Percentiles rank a stretch among this genome's conserved stretches.
phyloP scores from a whole-genome alignment of 2,329 filamentous ascomycete species.

The Mycosphaerella sp. region DNA sequence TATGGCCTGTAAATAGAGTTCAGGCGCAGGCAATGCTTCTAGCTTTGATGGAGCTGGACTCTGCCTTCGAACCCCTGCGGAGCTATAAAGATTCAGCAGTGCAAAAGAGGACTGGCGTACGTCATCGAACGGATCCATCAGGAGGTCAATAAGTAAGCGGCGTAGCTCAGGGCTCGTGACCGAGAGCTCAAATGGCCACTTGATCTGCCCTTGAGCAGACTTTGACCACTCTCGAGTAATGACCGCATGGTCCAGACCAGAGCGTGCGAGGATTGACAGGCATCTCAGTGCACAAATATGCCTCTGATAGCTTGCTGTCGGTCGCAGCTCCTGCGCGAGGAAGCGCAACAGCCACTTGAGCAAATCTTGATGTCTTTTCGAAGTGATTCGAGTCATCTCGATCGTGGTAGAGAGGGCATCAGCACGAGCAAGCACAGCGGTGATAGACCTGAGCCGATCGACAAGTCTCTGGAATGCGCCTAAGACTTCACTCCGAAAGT shows the following conservation, averaged over 20 bases:
- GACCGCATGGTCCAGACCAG: constrained; percentile 56
- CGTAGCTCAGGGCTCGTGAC: constrained; percentile 44
- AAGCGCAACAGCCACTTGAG: constrained; percentile 70
- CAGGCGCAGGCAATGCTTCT: neutral
- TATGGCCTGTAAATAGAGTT: neutral
- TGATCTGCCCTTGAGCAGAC: constrained; percentile 43
- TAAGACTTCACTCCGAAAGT: constrained; percentile 75
- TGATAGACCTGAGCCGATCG: constrained; percentile 64
- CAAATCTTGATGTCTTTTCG: constrained; percentile 44
- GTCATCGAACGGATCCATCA: constrained; percentile 90
- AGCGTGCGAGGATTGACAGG: constrained; percentile 59
- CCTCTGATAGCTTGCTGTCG: constrained; percentile 82
- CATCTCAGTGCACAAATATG: constrained; percentile 76
- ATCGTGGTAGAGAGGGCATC: neutral
- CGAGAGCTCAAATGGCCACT: constrained; percentile 46
- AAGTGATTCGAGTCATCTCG: neutral
- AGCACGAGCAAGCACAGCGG: constrained; percentile 45
- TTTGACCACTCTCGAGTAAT: constrained; percentile 39
- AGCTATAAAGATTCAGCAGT: constrained; percentile 35
- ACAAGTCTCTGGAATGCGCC: constrained; percentile 70
- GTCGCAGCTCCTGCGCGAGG: constrained; percentile 64
- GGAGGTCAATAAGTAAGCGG: constrained; percentile 65
- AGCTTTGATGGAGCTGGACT: neutral
- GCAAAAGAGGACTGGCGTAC: constrained; percentile 56
- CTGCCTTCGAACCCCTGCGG: neutral